Base-by-base conservation (phyloP, 495 filamentous ascomycete species). In the Penicillium bovifimosum region DNA sequence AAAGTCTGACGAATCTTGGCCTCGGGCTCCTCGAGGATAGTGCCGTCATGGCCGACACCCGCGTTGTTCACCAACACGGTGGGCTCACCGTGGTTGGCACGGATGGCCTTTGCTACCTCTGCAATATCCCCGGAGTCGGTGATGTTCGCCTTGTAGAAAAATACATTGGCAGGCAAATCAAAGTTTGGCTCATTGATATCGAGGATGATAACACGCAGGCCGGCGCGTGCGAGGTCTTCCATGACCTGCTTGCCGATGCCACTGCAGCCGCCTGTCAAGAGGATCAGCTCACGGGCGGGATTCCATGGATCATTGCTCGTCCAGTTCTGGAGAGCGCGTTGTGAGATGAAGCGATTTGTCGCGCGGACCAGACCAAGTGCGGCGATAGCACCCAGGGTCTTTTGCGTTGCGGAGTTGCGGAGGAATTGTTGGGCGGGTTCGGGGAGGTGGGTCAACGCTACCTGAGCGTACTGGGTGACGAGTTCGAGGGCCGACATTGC, bases 1-100 rank as follows among this genome's bases (percentile, higher is more conserved):
- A 82, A 83, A 40, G 77, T 75, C 29, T 68, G 70, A 6, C 71
- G 62, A 31, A 85, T 74, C 17, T 69, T 56, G 20, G 63, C 60
- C 53, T 77, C 73, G 7, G 75, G 49, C 31, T 73, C 67, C 0
- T 76, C 66, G 5, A 84, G 70, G 36, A 84, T 77, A 5, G 67
- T 63, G 13, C 67, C 65, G 13, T 73, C 67, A 29, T 68, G 63
- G 28, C 68, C 73, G 26, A 84, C 70, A 29, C 80, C 80, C 10
- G 82, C 82, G 49, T 86, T 86, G 71, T 85, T 85, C 57, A 85
- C 63, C 38, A 84, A 66, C 10, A 86, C 75, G 0, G 74, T 76
- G 9, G 80, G 75, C 35, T 76, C 63, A 51, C 81, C 74, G 29
- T 75, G 68, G 4, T 71, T 61, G 5, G 56, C 58, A 38, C 76